Percentiles rank a stretch among this genome's conserved stretches.
These are phyloP conservation scores for Turritis glabra DNA, from an alignment of 345 rosid species.

Conservation along the genomic window DNA sequence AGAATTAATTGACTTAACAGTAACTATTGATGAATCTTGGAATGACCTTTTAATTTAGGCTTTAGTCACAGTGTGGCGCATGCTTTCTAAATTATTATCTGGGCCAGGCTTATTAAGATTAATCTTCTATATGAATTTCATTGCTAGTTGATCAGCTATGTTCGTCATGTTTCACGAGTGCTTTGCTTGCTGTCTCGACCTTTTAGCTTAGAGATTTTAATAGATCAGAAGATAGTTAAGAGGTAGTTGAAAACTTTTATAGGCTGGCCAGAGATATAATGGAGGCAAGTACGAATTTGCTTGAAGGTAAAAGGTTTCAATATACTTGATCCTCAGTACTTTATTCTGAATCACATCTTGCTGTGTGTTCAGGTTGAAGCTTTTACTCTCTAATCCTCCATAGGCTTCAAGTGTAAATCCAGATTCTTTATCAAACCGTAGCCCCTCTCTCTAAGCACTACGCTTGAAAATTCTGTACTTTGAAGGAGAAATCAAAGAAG, in stretches of 20 bases:
- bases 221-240: background rate
- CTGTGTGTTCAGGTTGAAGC: slow-evolving; percentile 13
- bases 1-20: background rate
- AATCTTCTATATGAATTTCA: background rate
- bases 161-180: slow-evolving; percentile 10
- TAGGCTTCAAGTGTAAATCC: slow-evolving; percentile 25
- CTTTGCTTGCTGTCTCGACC: slow-evolving; percentile 2
- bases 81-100: slow-evolving; percentile 16
- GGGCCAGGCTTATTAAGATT: background rate
- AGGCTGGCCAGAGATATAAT: background rate
- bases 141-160: slow-evolving; percentile 12
- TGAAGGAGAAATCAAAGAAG: slow-evolving; percentile 28
- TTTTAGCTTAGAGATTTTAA: slow-evolving; percentile 1
- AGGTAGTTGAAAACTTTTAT: slow-evolving; percentile 23
- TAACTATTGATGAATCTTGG: slow-evolving; percentile 8
- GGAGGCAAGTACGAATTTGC: slow-evolving; percentile 4
- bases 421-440: slow-evolving; percentile 19
- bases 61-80: slow-evolving; percentile 1
- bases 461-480: slow-evolving; percentile 25
- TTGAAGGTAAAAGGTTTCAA: background rate
- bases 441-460: slow-evolving; percentile 14
- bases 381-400: slow-evolving; percentile 1
- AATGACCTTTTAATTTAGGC: background rate
- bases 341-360: slow-evolving; percentile 20
- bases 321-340: slow-evolving; percentile 10